Conservation (phyloP, 2,329 filamentous ascomycete species). For the Penicillium digitatum region DNA sequence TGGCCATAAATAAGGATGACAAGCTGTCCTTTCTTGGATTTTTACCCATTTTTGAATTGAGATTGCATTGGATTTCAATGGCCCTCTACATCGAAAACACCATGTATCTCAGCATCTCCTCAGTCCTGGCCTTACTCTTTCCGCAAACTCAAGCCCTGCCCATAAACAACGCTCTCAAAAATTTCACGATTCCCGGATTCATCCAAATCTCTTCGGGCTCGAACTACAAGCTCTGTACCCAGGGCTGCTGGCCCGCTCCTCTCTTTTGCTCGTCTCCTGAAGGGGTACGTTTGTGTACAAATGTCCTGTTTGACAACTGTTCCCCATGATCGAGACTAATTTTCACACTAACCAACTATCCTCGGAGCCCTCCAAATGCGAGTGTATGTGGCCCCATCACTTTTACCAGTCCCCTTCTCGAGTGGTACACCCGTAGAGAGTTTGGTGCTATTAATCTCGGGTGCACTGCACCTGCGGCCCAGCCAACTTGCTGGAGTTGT, state of each 20-base stretch:
- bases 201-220: background rate
- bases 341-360: background rate
- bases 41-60: background rate
- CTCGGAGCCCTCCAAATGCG: background rate
- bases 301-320: background rate
- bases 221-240: background rate
- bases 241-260: background rate
- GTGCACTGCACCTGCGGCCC: background rate
- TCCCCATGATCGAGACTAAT: background rate
- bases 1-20: background rate
- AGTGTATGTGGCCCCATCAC: background rate
- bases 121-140: background rate
- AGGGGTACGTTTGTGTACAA: background rate
- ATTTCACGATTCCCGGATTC: background rate
- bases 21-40: too few species aligned
- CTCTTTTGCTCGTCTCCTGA: background rate
- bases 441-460: background rate
- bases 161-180: background rate
- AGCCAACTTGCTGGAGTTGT: background rate
- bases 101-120: background rate
- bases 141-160: background rate
- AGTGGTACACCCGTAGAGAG: constrained; percentile 5
- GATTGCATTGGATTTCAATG: background rate
- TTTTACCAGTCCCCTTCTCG: background rate
- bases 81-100: background rate